Evolutionary conservation across 225 moss, liverwort and hornwort species (phyloP).

Genomic region (Pseudoscleropodium purum): DNA sequence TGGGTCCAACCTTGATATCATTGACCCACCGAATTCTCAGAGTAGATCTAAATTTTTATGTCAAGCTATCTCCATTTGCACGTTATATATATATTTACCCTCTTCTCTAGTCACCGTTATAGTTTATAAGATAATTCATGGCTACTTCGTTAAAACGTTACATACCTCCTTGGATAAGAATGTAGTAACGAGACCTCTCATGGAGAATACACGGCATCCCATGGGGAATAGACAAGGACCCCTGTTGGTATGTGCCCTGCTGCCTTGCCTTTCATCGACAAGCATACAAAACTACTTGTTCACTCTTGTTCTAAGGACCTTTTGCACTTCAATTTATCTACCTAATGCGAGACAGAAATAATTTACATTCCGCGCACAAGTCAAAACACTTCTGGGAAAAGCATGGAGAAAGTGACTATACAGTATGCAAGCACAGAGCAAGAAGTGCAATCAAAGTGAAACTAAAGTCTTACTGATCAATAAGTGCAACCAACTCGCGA

Average conservation of each 20-base stretch:
- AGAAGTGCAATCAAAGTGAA: not conserved
- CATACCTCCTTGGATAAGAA: not conserved
- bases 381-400: not conserved
- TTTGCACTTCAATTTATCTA: not conserved
- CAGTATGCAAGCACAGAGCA: not conserved
- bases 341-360: not conserved
- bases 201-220: not conserved
- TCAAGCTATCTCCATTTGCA: not conserved
- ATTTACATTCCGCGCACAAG: not conserved
- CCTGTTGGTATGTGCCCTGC: not conserved
- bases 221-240: not conserved
- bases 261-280: not conserved
- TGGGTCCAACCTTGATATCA: not conserved
- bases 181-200: not conserved
- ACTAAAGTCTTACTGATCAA: slow-evolving; percentile 53
- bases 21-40: not conserved
- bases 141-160: not conserved
- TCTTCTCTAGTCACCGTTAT: not conserved
- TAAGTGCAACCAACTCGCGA: slow-evolving; percentile 47
- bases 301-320: not conserved
- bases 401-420: not conserved
- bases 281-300: not conserved
- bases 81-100: not conserved
- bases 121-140: not conserved
- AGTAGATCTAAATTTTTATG: not conserved